Evolutionary conservation across 2,329 filamentous ascomycete species (phyloP).

Genomic region (Trichoderma oligosporum): DNA sequence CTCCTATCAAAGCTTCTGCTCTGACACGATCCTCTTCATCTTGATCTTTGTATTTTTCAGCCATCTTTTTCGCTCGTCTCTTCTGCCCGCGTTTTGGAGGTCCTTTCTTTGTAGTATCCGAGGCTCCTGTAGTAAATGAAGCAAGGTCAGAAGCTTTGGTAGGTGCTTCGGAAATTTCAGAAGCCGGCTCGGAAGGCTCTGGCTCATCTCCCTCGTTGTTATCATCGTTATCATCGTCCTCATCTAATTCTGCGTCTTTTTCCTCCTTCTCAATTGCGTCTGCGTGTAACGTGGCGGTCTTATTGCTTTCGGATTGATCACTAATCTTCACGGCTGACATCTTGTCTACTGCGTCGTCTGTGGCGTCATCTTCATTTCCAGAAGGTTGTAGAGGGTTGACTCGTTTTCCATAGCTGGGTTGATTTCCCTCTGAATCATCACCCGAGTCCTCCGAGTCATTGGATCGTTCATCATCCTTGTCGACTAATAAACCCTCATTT

Average conservation of each 20-base stretch:
- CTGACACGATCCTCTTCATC: constrained; percentile 88
- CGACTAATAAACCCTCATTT: too few species aligned
- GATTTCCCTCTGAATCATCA: constrained; percentile 33
- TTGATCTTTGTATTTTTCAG: constrained; percentile 86
- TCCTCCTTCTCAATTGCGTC: constrained; percentile 20
- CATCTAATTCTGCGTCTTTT: constrained; percentile 28
- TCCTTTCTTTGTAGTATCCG: constrained; percentile 36
- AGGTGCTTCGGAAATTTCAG: constrained; percentile 23
- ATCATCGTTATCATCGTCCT: constrained; percentile 21
- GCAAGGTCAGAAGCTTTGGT: constrained; percentile 17
- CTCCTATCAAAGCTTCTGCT: constrained; percentile 83
- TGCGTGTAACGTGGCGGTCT: neutral
- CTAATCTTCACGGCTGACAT: constrained; percentile 27
- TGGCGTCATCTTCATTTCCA: constrained; percentile 28
- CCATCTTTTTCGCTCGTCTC: constrained; percentile 80
- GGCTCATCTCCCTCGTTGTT: constrained; percentile 23
- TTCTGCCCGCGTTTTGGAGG: constrained; percentile 67
- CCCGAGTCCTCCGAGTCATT: constrained; percentile 31
- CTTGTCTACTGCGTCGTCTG: constrained; percentile 27
- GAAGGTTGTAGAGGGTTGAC: constrained; percentile 38
- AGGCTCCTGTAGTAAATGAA: neutral
- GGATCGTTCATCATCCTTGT: constrained; percentile 24
- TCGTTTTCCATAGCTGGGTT: constrained; percentile 31
- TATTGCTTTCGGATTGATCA: constrained; percentile 18
- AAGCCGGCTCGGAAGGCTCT: constrained; percentile 26